Evolutionary conservation across 257 asterid species (phyloP), one percentile per base, ranked within the genome.

Genomic region (Solanum clarkiae): DNA sequence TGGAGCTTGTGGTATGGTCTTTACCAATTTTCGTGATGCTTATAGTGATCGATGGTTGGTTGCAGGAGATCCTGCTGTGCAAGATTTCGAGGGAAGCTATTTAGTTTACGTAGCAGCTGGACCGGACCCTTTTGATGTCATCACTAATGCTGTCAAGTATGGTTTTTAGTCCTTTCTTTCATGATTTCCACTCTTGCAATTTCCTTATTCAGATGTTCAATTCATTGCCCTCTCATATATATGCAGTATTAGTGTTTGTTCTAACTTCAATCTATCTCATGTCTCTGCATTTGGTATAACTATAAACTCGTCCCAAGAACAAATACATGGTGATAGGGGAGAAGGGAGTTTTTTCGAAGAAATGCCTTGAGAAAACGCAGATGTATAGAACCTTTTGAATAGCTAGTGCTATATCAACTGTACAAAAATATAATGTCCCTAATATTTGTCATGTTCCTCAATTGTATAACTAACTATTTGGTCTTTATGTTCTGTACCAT

Each of bases 31-130:
- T 79, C 7, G 13, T 26, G 26, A 51, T 79, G 65, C 49, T 79
- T 26, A 79, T 26, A 10, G 12, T 79, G 62, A 75, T 36, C 42
- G 6, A 4, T 87, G 60, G 86, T 80, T 24, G 80, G 68, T 88
- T 89, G 82, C 84, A 94, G 99, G 98, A 59, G 99, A 96, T 91
- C 98, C 98, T 87, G 91, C 87, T 40, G 98, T 96, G 84, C 92
- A 93, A 89, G 93, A 93, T 57, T 96, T 94, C 77, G 97, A 94
- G 47, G 99, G 98, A 85, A 93, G 94, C 91, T 95, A 91, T 87
- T 88, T 96, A 56, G 94, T 94, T 87, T 94, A 85, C 32, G 93
- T 96, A 80, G 96, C 95, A 44, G 99, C 98, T 90, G 99, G 99
- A 89, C 88, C 96, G 15, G 96, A 94, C 89, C 98, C 99, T 17